Base-by-base conservation (phyloP, 2,329 filamentous ascomycete genomes). In the Hansfordia pulvinata region DNA sequence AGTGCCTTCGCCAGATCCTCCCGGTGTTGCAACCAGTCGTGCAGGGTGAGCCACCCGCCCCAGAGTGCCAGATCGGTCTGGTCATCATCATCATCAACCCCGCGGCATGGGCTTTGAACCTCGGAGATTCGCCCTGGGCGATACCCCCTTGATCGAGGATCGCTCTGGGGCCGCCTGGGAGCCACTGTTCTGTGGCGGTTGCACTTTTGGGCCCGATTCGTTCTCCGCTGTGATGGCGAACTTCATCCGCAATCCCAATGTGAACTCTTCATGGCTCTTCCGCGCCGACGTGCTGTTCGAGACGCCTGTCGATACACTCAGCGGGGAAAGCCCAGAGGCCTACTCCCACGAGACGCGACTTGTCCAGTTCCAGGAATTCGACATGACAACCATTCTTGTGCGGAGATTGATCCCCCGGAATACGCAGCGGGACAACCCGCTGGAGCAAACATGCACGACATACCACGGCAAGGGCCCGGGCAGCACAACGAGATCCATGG, bases 361-460 rank as follows among this genome's bases (percentile, higher is more conserved):
- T 7, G 48, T 62, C 19, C 52, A 57, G 23, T 67, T 76, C 35
- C 39, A 37, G 25, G 50, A 44, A 25, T 60, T 61, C 32, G 37
- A 48, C 15, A 56, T 73, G 17, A 59, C 64, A 14, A 73, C 76
- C 36, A 72, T 72, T 2, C 61, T 93, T 12, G 68, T 93, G 6
- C 68, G 86, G 32, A 76, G 65, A 33, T 58, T 94, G 40, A 75
- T 94, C 24, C 88, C 88, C 3, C 65, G 88, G 26, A 93, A 93
- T 49, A 70, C 75, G 3, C 64, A 75, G 29, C 58, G 88, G 15
- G 88, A 96, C 49, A 57, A 61, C 12, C 63, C 77, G 2, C 52
- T 94, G 35, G 66, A 84, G 30, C 88, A 96, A 51, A 93, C 84
- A 2, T 93, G 84, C 48, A 65, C 82, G 29, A 67, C 86, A 35